Evolutionary conservation across 2,329 filamentous ascomycete species (phyloP).

Genomic region (Bipolaris zeicola): DNA sequence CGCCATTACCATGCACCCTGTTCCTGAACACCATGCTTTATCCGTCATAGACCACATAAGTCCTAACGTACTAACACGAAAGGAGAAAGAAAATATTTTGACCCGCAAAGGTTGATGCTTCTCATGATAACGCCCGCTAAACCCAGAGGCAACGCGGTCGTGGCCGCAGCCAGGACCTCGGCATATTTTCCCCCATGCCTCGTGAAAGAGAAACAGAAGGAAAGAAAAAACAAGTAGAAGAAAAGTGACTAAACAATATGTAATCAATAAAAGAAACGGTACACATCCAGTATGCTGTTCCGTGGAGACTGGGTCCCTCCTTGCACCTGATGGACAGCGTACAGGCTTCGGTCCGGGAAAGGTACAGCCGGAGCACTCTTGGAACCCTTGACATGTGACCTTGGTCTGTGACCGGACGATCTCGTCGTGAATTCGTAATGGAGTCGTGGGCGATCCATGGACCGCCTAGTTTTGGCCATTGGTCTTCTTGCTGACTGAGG

Average conservation of each 20-base stretch:
- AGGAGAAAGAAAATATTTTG: conserved; percentile 32
- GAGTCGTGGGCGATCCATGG: conserved; percentile 5
- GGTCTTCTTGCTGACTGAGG: conserved; percentile 25
- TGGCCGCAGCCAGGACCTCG: conserved; percentile 3
- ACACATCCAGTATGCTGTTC: neutral
- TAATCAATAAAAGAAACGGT: conserved; percentile 11
- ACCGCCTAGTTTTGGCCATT: conserved; percentile 9
- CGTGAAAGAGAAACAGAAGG: conserved; percentile 13
- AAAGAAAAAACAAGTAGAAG: conserved; percentile 13
- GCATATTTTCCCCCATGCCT: neutral
- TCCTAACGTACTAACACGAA: conserved; percentile 32
- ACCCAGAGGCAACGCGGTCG: conserved; percentile 10
- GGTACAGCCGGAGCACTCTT: neutral
- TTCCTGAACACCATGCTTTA: conserved; percentile 28
- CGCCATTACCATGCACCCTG: conserved; percentile 29
- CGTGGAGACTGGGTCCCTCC: conserved; percentile 1
- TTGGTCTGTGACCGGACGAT: conserved; percentile 22
- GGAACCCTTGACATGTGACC: conserved; percentile 14
- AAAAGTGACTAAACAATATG: conserved; percentile 11
- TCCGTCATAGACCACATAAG: conserved; percentile 18
- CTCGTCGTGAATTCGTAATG: conserved; percentile 26
- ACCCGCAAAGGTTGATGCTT: conserved; percentile 33
- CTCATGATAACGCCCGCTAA: conserved; percentile 34
- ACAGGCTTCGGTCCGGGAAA: conserved; percentile 7
- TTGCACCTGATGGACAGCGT: conserved; percentile 5